Evolutionary conservation across 768 basidiomycete genomes (phyloP), one percentile per base, ranked within the genome.

Genomic region (Mycena indigotica): DNA sequence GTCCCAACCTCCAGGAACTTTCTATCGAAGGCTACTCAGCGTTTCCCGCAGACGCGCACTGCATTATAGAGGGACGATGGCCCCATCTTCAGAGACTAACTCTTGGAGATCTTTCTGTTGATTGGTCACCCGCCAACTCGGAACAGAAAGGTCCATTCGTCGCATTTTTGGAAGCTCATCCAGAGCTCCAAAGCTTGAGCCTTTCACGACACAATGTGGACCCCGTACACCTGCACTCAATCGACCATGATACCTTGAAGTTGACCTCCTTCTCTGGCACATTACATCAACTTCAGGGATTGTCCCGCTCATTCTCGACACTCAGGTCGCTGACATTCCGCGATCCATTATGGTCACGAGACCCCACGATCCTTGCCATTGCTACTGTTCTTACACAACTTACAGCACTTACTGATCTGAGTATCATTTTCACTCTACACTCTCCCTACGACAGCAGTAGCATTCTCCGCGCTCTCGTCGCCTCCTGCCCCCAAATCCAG

Each of bases 361-460:
- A 91, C 58, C 74, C 87, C 13, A 85, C 88, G 4, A 83, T 85
- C 0, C 76, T 86, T 19, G 75, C 82, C 4, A 76, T 91, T 2
- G 81, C 85, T 3, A 76, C 78, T 32, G 73, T 88, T n/a, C 78
- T 91, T 24, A 77, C 81, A 57, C 78, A 79, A 48, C 65, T 91
- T 21, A 78, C 79, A 19, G 75, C 75, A 4, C 77, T 91, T 24
- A 79, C 75, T 13, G 79, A 83, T 38, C 75, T 91, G 54, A 84
- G 80, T 52, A 81, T 91, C 40, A 75, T 82, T 16, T 91, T 91
- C 66, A 79, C 82, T 35, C 79, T 91, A 50, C 86, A 90, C 65
- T 85, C 84, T 1, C 84, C 85, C 65, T 90, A 90, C 65, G 89
- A 91, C 62, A 86, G 86, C 65, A 85, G 83, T 25, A 84, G 84